Conservation (phyloP, 176 grass and related monocot species). For the Otatea glauca region DNA sequence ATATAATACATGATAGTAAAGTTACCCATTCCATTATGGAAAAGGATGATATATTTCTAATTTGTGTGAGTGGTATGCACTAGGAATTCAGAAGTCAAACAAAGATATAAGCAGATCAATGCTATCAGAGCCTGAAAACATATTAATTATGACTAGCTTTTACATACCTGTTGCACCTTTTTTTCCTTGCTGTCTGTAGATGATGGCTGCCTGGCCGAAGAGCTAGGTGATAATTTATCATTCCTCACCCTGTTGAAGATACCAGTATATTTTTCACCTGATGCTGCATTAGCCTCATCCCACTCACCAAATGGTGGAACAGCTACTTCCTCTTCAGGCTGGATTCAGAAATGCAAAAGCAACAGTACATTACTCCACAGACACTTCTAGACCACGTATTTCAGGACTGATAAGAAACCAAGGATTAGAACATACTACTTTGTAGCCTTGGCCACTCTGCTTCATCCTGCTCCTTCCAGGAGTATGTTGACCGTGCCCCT, state of each 20-base stretch:
- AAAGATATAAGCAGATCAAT: not conserved
- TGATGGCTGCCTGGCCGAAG: conserved; percentile 43
- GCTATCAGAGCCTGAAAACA: not conserved
- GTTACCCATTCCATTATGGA: not conserved
- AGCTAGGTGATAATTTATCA: conserved; percentile 44
- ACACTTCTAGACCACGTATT: conserved; percentile 13
- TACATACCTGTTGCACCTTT: conserved; percentile 53
- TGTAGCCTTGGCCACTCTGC: conserved; percentile 29
- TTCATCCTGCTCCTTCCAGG: conserved; percentile 55
- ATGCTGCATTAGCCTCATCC: conserved; percentile 61
- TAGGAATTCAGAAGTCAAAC: conserved; percentile 4
- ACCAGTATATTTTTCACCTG: conserved; percentile 64
- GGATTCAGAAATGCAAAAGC: conserved; percentile 38
- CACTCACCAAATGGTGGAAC: conserved; percentile 72
- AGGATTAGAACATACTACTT: conserved; percentile 33
- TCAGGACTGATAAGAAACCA: not conserved
- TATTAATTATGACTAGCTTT: conserved; percentile 22
- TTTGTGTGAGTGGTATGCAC: not conserved
- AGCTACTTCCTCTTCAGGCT: conserved; percentile 57
- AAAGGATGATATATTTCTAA: too few relatives aligned
- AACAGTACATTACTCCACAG: conserved; percentile 28
- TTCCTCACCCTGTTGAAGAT: conserved; percentile 69
- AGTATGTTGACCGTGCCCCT: conserved; percentile 49
- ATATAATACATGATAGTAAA: conserved; percentile 13
- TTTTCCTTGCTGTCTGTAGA: conserved; percentile 14